phyloP scores from a whole-genome alignment of 208 protist genomes.

The Acanthamoeba divionensis region DNA sequence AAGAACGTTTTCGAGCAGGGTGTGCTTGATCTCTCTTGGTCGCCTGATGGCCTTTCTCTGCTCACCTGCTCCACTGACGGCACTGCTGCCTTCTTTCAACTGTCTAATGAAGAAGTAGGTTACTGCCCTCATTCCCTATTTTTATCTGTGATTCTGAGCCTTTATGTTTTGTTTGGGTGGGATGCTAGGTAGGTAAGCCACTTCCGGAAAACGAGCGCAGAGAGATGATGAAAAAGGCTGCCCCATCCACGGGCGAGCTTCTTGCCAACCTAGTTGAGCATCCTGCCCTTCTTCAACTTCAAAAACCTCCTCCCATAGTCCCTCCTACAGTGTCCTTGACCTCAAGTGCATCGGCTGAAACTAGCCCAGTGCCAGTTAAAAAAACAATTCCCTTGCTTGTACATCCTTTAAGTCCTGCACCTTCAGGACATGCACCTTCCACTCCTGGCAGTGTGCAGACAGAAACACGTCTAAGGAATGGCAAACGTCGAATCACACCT shows the following conservation, averaged over 20 bases:
- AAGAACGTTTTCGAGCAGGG: constrained; percentile 37
- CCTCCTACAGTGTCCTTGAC: not conserved
- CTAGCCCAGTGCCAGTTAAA: not conserved
- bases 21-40: constrained; percentile 60
- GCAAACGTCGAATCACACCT: constrained; percentile 23
- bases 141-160: not conserved
- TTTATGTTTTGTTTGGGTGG: no score
- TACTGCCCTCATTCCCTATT: not conserved
- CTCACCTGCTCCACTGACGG: constrained; percentile 58
- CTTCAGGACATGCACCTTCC: not conserved
- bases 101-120: not conserved
- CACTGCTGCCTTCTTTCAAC: constrained; percentile 35
- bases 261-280: not conserved
- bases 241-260: not conserved
- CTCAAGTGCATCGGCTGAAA: not conserved
- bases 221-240: constrained; percentile 26
- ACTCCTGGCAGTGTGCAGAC: not conserved
- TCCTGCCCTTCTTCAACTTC: not conserved
- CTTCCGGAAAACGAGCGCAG: not conserved
- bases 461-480: not conserved
- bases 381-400: not conserved
- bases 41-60: constrained; percentile 51
- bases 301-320: not conserved
- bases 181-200: not conserved
- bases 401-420: not conserved